phyloP scores from a whole-genome alignment of 2,329 filamentous ascomycete species.

The Acephala macrosclerotiorum region DNA sequence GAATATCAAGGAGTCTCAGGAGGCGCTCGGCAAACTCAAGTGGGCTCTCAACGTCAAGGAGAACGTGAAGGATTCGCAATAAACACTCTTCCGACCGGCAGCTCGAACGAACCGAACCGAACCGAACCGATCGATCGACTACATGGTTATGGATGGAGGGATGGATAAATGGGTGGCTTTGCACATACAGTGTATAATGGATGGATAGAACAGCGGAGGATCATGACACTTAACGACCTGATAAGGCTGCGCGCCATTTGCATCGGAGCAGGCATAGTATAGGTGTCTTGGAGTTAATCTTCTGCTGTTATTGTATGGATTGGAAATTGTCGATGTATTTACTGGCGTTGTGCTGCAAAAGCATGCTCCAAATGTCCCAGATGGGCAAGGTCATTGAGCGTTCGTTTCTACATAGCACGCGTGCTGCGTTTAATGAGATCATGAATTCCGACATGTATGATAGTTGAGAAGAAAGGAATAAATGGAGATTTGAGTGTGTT shows the following conservation, averaged over 20 bases:
- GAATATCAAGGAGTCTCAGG: constrained; percentile 63
- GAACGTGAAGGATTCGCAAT: constrained; percentile 63
- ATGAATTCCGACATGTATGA: too few species aligned
- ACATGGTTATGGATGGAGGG: not conserved
- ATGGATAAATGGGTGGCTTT: not conserved
- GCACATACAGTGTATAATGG: constrained; percentile 10
- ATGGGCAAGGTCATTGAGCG: too few species aligned
- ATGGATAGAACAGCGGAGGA: not conserved
- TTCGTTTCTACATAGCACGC: too few species aligned
- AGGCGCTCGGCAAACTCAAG: constrained; percentile 71
- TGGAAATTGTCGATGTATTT: not conserved
- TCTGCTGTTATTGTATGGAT: not conserved
- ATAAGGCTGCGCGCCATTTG: not conserved
- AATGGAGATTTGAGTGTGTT: too few species aligned
- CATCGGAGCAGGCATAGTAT: not conserved
- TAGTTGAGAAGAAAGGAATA: too few species aligned
- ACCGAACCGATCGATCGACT: too few species aligned
- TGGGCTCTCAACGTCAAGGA: constrained; percentile 77
- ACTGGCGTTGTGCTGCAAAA: not conserved
- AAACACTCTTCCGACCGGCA: constrained; percentile 32
- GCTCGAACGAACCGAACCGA: too few species aligned
- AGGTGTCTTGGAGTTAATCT: not conserved
- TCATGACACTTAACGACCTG: constrained; percentile 5
- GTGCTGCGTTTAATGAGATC: too few species aligned
- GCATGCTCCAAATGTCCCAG: too few species aligned